These are phyloP conservation scores for Vachellia collinsii DNA, from an alignment of 306 rosid genomes.

Conservation along the genomic window DNA sequence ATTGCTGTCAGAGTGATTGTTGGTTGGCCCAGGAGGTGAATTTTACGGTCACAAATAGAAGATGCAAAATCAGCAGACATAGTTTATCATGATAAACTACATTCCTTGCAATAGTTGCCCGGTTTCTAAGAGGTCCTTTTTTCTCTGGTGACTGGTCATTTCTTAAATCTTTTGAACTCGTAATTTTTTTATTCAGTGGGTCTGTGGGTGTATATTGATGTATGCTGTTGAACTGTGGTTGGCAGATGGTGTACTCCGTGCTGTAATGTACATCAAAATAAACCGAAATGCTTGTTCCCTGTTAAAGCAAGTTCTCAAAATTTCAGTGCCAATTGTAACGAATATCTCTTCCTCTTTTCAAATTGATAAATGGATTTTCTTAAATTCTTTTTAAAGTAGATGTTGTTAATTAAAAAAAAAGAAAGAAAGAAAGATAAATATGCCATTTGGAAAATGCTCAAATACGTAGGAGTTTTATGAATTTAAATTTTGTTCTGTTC, in stretches of 20 bases:
- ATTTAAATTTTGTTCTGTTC: no score
- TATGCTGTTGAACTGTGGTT: not conserved
- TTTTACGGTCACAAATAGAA: not conserved
- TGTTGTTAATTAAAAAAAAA: no score
- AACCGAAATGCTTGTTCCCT: not conserved
- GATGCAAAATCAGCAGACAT: not conserved
- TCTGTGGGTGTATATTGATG: not conserved
- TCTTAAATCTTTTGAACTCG: not conserved
- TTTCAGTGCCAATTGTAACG: not conserved
- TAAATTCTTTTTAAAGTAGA: not conserved
- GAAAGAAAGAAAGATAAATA: no score
- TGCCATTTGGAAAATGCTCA: no score
- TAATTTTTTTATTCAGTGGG: not conserved
- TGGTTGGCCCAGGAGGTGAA: constrained; percentile 12
- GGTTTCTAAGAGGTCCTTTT: not conserved
- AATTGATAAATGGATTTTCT: no score
- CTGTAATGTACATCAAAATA: not conserved
- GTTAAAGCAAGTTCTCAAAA: not conserved
- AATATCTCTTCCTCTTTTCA: not conserved
- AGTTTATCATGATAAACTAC: not conserved
- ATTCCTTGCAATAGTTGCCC: not conserved
- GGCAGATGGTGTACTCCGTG: not conserved
- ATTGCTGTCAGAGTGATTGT: constrained; percentile 29
- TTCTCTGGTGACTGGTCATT: not conserved
- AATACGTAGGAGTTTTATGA: no score